phyloP scores from a whole-genome alignment of 2,329 filamentous ascomycete genomes.

The Colletotrichum coccodes region DNA sequence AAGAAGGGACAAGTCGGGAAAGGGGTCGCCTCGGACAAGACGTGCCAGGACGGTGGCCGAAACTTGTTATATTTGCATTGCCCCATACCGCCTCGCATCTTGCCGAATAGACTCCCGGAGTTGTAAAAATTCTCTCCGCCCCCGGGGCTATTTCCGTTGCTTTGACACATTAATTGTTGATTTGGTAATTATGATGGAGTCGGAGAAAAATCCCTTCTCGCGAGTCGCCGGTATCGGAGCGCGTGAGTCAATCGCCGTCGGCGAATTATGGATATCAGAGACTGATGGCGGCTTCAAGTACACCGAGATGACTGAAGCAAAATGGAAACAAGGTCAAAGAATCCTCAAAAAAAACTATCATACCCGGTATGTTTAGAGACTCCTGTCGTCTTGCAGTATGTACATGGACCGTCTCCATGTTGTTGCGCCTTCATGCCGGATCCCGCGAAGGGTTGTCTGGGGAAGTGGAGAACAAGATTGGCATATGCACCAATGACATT shows the following conservation, averaged over 20 bases:
- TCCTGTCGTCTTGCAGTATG: not conserved
- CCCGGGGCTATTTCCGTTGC: not conserved
- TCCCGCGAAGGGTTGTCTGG: not conserved
- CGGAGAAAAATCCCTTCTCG: not conserved
- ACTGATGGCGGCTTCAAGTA: not conserved
- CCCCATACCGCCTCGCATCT: not conserved
- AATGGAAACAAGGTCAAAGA: not conserved
- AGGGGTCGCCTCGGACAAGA: not conserved
- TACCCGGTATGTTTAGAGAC: no score
- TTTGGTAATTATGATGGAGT: slow-evolving; percentile 5
- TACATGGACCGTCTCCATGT: not conserved
- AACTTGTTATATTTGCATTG: not conserved
- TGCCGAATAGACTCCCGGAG: not conserved
- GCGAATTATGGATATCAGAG: not conserved
- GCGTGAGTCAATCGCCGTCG: not conserved
- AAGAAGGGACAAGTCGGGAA: not conserved
- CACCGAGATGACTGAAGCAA: no score
- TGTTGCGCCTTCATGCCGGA: not conserved
- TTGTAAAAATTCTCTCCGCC: not conserved
- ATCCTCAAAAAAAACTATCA: no score
- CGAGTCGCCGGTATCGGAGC: not conserved
- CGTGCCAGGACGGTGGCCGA: not conserved
- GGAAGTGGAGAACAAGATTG: not conserved
- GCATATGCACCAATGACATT: not conserved
- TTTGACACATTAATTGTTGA: not conserved